Evolutionary conservation across 2,329 filamentous ascomycete species (phyloP), one percentile per base, ranked within the genome.

Genomic region (Fusarium albidum): DNA sequence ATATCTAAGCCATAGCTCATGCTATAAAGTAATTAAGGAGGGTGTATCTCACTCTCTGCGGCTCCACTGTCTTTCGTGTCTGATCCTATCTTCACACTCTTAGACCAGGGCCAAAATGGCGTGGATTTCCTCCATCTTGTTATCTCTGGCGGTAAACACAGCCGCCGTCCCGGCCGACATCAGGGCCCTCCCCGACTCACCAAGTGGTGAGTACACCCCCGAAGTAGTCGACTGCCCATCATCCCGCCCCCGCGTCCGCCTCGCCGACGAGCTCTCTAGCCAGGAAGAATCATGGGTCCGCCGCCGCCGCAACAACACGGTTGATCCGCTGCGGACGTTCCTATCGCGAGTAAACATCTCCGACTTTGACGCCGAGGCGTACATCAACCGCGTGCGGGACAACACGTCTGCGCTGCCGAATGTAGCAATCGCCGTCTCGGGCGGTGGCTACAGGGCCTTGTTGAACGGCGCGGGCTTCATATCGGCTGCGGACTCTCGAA

Each of bases 371-470:
- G 87, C 85, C 10, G 77, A 77, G 2, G 69, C 75, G 2, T 97
- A 94, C 70, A 84, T 97, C 64, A 17, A 56, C 14, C 44, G 64
- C 37, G 67, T 54, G 40, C 55, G 65, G 26, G 58, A 26, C 12
- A 47, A 69, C 38, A 40, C 53, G 9, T 66, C 57, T 0, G 70
- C 75, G 27, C 69, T 79, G 54, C 79, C 79, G 42, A 79, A 78
- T 62, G 85, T 96, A 57, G 91, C 79, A n/a, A 83, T 96, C 58
- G 90, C 91, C 4, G 78, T 89, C 29, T 94, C 90, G 0, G 91
- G 91, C 11, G 92, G 92, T 68, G 92, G 92, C 31, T 96, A 94
- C 71, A 81, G 92, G 49, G 91, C 92, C 13, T 78, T 95, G 74
- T 79, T 92, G 77, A 93, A 90, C 69, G 91, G 90, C 18, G 92